Percentiles rank a stretch among this genome's conserved stretches.
These are phyloP conservation scores for Cucumis melo DNA, from an alignment of 306 rosid genomes.

Conservation along the genomic window DNA sequence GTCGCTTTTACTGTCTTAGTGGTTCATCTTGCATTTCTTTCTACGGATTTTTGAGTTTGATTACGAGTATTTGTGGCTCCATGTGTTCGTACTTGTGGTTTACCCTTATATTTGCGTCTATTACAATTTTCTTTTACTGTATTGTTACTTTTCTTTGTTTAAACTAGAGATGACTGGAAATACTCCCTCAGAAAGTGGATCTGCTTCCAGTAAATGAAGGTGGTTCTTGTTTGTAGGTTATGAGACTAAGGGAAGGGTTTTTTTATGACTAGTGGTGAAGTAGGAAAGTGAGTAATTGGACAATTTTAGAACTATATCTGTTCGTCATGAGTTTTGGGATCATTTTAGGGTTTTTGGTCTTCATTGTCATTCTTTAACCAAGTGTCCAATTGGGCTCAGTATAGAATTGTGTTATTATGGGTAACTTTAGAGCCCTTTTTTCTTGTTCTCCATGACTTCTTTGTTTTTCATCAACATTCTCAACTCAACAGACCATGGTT, in stretches of 20 bases:
- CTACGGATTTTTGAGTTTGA: background rate
- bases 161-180: background rate
- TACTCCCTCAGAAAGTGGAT: background rate
- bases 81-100: background rate
- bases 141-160: too few relatives aligned
- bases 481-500: background rate
- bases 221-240: background rate
- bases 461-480: too few relatives aligned
- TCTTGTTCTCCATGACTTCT: background rate
- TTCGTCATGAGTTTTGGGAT: background rate
- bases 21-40: background rate
- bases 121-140: background rate
- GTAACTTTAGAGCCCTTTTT: background rate
- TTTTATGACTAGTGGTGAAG: background rate
- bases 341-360: background rate
- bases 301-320: background rate
- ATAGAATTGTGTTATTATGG: background rate
- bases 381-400: background rate
- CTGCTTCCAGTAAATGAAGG: background rate
- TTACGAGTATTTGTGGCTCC: background rate
- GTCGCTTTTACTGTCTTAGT: background rate
- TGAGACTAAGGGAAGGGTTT: background rate
- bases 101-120: background rate
- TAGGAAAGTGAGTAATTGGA: background rate
- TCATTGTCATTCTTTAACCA: background rate